Evolutionary conservation across 148 eudicot genomes (phyloP).

Genomic region (Vaccinium darrowii): DNA sequence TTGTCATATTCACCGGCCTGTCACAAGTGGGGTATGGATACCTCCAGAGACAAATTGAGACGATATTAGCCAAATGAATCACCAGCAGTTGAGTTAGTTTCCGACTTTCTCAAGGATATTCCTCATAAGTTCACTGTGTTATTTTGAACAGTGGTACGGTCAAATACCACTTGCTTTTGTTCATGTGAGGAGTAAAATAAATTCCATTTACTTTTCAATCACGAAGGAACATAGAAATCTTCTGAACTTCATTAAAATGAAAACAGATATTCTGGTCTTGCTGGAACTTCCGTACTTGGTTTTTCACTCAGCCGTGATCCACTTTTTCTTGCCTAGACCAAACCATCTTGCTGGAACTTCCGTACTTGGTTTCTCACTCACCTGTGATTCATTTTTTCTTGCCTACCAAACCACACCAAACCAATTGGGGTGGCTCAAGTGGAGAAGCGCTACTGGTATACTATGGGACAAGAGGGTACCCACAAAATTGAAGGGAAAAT

Average conservation of each 20-base stretch:
- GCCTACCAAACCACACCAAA: neutral
- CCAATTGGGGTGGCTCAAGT: no score
- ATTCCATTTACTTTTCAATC: neutral
- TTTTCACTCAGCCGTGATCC: neutral
- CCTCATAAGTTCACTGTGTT: neutral
- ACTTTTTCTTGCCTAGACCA: neutral
- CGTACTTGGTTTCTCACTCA: neutral
- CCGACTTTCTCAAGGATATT: neutral
- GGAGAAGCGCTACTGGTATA: no score
- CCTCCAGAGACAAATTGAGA: neutral
- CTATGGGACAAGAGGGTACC: no score
- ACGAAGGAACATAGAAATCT: neutral
- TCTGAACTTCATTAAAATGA: neutral
- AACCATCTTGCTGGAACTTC: neutral
- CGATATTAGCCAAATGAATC: neutral
- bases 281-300: neutral
- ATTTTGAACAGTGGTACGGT: neutral
- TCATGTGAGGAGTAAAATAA: constrained; percentile 4
- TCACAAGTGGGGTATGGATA: neutral
- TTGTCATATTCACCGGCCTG: neutral
- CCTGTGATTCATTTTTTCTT: neutral
- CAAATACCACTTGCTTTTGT: neutral
- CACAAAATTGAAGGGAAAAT: no score
- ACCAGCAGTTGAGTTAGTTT: neutral
- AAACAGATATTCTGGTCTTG: neutral